A percentile compares a stretch with the other conserved stretches of the same genome.
These are phyloP conservation scores for Puya raimondii DNA, from an alignment of 176 grass and related monocot genomes.

Conservation along the genomic window DNA sequence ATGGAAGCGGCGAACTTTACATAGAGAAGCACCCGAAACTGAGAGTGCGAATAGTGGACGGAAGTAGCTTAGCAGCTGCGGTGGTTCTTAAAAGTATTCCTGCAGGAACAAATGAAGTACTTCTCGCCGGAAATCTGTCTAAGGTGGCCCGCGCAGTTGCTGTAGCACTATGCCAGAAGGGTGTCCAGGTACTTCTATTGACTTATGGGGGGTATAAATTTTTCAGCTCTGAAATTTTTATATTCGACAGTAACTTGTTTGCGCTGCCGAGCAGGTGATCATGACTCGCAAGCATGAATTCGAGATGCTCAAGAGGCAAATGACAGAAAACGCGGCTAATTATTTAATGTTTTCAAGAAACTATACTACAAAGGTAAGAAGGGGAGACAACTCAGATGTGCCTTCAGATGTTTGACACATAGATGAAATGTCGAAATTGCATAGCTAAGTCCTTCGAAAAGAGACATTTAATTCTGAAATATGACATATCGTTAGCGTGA, in stretches of 20 bases:
- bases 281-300: constrained; percentile 60
- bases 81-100: constrained; percentile 59
- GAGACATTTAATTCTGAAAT: too few relatives aligned
- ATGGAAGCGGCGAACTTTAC: constrained; percentile 57
- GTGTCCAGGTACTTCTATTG: constrained; percentile 43
- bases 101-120: constrained; percentile 39
- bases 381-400: too few relatives aligned
- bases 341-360: constrained; percentile 47
- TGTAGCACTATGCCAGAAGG: constrained; percentile 51
- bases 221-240: neutral
- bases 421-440: too few relatives aligned
- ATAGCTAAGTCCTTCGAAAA: too few relatives aligned
- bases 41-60: constrained; percentile 70
- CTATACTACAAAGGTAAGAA: constrained; percentile 39
- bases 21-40: constrained; percentile 69
- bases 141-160: constrained; percentile 52
- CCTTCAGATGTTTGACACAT: too few relatives aligned
- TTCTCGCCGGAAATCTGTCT: constrained; percentile 53
- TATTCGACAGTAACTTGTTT: neutral
- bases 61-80: constrained; percentile 73
- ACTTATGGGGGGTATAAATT: neutral
- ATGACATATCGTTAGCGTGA: neutral
- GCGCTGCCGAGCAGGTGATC: constrained; percentile 43
- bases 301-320: constrained; percentile 46
- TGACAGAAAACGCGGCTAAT: constrained; percentile 36